These are phyloP conservation scores for Fomitopsis serialis DNA, from an alignment of 768 basidiomycete species.

Conservation along the genomic window DNA sequence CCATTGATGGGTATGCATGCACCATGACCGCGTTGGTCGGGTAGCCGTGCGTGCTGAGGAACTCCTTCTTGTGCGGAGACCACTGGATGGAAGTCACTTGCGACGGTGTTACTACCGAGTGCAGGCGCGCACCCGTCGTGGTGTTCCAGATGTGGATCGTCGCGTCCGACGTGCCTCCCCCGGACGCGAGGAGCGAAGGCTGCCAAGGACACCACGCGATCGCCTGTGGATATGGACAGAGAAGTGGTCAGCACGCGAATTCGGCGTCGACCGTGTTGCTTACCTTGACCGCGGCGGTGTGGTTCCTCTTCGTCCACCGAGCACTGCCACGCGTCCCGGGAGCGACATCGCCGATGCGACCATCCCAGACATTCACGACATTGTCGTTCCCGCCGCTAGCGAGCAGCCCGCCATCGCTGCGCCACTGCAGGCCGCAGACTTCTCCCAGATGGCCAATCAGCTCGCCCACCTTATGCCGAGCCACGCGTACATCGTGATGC, in stretches of 20 bases:
- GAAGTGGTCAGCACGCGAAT: background rate
- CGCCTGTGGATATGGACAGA: constrained; percentile 47
- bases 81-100: constrained; percentile 92
- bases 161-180: constrained; percentile 93
- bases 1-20: constrained; percentile 81
- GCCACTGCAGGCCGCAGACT: constrained; percentile 90
- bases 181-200: constrained; percentile 82
- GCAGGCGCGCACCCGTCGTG: constrained; percentile 86
- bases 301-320: constrained; percentile 51
- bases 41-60: constrained; percentile 91
- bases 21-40: constrained; percentile 82
- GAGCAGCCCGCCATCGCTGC: constrained; percentile 80
- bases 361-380: constrained; percentile 97
- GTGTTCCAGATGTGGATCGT: constrained; percentile 89
- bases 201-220: constrained; percentile 99
- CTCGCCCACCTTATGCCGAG: constrained; percentile 82
- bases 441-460: constrained; percentile 88
- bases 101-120: constrained; percentile 79
- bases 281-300: constrained; percentile 41
- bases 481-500: constrained; percentile 90
- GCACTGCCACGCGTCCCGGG: constrained; percentile 24
- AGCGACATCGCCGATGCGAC: constrained; percentile 37
- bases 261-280: background rate
- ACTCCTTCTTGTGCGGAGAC: constrained; percentile 82
- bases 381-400: constrained; percentile 98